phyloP scores from a whole-genome alignment of 106 monocot species.

The Agapanthus africanus region DNA sequence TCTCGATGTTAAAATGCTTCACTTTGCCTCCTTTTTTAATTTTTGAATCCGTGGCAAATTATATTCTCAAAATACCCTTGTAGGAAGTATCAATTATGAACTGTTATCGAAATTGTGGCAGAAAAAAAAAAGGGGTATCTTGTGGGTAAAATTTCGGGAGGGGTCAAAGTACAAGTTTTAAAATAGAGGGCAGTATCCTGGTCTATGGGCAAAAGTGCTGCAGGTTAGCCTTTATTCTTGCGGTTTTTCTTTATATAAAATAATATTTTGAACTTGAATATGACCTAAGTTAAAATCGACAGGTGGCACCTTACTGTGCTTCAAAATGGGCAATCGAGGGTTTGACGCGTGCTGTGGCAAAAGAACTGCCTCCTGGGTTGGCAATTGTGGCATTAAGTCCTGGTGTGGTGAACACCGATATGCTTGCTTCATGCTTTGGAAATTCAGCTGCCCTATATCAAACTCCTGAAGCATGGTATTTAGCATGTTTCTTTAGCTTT shows the following conservation, averaged over 20 bases:
- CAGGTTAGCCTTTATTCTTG: too few relatives aligned
- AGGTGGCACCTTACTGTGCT: constrained; percentile 96
- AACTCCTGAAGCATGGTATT: constrained; percentile 80
- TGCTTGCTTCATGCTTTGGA: constrained; percentile 95
- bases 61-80: too few relatives aligned
- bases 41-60: too few relatives aligned
- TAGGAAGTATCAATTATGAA: too few relatives aligned
- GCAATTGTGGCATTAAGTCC: constrained; percentile 84
- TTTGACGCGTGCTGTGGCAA: constrained; percentile 71
- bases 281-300: background rate
- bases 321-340: constrained; percentile 98
- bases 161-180: too few relatives aligned
- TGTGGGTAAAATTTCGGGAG: too few relatives aligned
- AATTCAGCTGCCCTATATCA: constrained; percentile 65
- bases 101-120: too few relatives aligned
- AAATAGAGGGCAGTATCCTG: too few relatives aligned
- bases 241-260: background rate
- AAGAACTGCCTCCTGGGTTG: constrained; percentile 82
- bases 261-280: background rate
- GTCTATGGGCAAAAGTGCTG: too few relatives aligned
- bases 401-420: constrained; percentile 84
- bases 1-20: too few relatives aligned
- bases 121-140: too few relatives aligned
- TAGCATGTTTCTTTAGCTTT: background rate
- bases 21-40: too few relatives aligned